A percentile compares a stretch with the other conserved stretches of the same genome.
phyloP scores from a whole-genome alignment of 2,329 filamentous ascomycete genomes.

The Penicillium sp. region DNA sequence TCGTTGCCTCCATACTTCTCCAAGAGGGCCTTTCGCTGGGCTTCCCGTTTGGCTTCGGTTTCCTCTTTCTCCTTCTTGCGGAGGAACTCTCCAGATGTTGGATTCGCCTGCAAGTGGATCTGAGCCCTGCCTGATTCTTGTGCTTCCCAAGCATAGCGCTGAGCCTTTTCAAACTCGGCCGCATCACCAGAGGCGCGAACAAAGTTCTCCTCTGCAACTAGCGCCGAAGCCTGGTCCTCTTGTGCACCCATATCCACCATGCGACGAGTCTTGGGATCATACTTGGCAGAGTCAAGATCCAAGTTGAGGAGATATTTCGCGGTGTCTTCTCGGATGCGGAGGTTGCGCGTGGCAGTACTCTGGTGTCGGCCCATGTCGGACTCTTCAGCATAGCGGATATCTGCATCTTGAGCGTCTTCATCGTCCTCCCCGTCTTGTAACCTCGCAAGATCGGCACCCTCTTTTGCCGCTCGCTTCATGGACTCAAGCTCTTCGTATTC shows the following conservation, averaged over 20 bases:
- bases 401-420: conserved; percentile 41
- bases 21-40: conserved; percentile 68
- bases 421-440: conserved; percentile 59
- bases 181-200: conserved; percentile 87
- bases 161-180: conserved; percentile 85
- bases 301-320: conserved; percentile 95
- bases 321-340: conserved; percentile 92
- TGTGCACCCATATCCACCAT: conserved; percentile 85
- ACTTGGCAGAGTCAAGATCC: conserved; percentile 93
- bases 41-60: conserved; percentile 66
- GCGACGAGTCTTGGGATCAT: conserved; percentile 92
- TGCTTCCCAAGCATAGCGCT: conserved; percentile 90
- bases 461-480: conserved; percentile 60
- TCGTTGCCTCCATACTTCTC: conserved; percentile 81
- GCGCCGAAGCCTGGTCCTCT: conserved; percentile 73
- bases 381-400: conserved; percentile 81
- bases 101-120: conserved; percentile 92
- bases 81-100: conserved; percentile 83
- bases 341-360: conserved; percentile 83
- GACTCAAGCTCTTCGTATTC: conserved; percentile 86
- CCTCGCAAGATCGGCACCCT: conserved; percentile 54
- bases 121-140: conserved; percentile 81
- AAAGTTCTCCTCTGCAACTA: conserved; percentile 93
- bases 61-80: conserved; percentile 80
- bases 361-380: conserved; percentile 96